Conservation (phyloP, 139 green algal species). For the Closterium sp. region DNA sequence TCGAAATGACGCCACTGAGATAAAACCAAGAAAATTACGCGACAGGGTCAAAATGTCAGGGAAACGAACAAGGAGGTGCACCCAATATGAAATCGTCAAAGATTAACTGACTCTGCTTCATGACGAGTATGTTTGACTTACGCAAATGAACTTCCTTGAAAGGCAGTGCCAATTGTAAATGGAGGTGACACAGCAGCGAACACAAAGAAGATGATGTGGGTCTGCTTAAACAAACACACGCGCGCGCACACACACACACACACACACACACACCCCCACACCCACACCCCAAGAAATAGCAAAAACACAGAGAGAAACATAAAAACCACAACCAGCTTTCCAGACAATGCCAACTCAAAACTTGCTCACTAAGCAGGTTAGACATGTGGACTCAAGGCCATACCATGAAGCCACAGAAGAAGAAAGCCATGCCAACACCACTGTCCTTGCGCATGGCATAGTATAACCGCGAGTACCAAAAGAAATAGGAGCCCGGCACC, state of each 20-base stretch:
- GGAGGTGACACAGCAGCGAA: neutral
- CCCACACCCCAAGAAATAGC: too few species aligned
- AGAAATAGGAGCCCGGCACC: neutral
- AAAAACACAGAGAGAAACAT: too few species aligned
- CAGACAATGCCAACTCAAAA: neutral
- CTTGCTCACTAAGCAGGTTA: neutral
- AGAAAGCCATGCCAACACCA: neutral
- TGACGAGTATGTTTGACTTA: neutral
- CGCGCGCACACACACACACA: too few species aligned
- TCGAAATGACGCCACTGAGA: neutral
- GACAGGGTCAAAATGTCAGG: neutral
- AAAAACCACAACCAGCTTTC: too few species aligned
- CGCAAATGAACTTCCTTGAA: neutral
- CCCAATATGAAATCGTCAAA: neutral
- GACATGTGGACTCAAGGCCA: neutral
- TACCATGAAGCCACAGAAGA: neutral
- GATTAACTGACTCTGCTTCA: neutral
- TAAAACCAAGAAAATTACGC: neutral
- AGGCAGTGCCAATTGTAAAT: neutral
- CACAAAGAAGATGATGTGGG: neutral
- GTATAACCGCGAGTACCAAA: neutral
- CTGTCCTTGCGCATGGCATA: neutral
- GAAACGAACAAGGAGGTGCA: neutral
- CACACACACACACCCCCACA: too few species aligned
- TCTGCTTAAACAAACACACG: neutral